These are phyloP conservation scores for Suhomyces sp. DNA, from an alignment of 805 yeast genomes.

Conservation along the genomic window DNA sequence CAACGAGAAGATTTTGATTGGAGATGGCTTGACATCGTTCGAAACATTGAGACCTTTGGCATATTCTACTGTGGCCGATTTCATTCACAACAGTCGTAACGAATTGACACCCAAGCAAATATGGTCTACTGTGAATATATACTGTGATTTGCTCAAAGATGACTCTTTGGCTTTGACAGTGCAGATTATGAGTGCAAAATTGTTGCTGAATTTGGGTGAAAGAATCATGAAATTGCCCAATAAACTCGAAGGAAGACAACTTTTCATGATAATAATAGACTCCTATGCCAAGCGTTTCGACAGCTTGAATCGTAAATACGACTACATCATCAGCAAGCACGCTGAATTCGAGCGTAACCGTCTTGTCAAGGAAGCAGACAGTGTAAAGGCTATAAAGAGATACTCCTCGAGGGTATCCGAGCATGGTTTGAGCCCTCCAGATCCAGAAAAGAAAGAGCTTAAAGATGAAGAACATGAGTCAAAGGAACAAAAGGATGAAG, in stretches of 20 bases:
- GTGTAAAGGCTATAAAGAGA: slow-evolving; percentile 38
- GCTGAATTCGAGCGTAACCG: slow-evolving; percentile 47
- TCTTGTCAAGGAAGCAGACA: slow-evolving; percentile 38
- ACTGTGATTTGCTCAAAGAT: slow-evolving; percentile 78
- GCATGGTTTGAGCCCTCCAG: slow-evolving; percentile 22
- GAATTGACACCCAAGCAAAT: slow-evolving; percentile 81
- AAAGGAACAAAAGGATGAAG: background rate
- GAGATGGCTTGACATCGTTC: slow-evolving; percentile 87
- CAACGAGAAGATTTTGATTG: slow-evolving; percentile 83
- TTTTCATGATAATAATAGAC: slow-evolving; percentile 81
- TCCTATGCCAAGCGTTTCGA: slow-evolving; percentile 82
- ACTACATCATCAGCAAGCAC: slow-evolving; percentile 62
- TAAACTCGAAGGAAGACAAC: slow-evolving; percentile 76
- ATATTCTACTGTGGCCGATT: slow-evolving; percentile 92
- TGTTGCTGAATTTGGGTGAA: slow-evolving; percentile 83
- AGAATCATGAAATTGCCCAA: slow-evolving; percentile 78
- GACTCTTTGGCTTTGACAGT: slow-evolving; percentile 80
- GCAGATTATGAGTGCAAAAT: slow-evolving; percentile 94
- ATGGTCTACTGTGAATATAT: slow-evolving; percentile 81
- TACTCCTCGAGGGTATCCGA: slow-evolving; percentile 28
- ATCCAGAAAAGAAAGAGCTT: background rate
- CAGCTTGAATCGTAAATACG: slow-evolving; percentile 69
- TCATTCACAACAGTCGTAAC: slow-evolving; percentile 85
- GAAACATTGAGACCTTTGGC: slow-evolving; percentile 92
- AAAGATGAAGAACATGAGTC: slow-evolving; percentile 10